Conservation (phyloP, 2,329 filamentous ascomycete species). For the Trichoderma pleuroti region DNA sequence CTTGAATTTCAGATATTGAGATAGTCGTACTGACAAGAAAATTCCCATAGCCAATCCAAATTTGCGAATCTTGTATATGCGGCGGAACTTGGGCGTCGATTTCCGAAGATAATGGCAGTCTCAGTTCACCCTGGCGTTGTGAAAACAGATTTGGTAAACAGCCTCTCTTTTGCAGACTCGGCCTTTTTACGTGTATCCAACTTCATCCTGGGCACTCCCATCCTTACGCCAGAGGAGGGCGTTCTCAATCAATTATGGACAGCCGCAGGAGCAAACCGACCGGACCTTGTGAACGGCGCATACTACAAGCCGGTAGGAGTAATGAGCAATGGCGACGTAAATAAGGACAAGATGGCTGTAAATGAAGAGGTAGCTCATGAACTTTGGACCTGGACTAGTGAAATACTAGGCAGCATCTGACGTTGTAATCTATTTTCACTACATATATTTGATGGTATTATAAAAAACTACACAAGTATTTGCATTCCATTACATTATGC, state of each 20-base stretch:
- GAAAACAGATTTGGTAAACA: constrained; percentile 27
- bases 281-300: neutral
- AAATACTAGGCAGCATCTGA: neutral
- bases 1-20: neutral
- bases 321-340: neutral
- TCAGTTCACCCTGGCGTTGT: constrained; percentile 31
- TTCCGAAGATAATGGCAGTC: constrained; percentile 26
- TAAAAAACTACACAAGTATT: neutral
- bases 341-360: neutral
- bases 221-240: neutral
- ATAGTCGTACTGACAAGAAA: neutral
- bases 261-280: neutral
- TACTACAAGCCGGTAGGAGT: neutral
- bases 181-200: neutral
- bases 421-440: neutral
- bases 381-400: neutral
- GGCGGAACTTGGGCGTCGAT: constrained; percentile 26
- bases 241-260: neutral
- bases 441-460: neutral
- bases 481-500: neutral
- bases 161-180: neutral
- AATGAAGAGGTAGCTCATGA: neutral
- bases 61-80: constrained; percentile 32
- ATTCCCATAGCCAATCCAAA: constrained; percentile 31
- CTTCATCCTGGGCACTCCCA: neutral